Base-by-base conservation (phyloP, 2,329 filamentous ascomycete species). In the Epichloe bromicola region DNA sequence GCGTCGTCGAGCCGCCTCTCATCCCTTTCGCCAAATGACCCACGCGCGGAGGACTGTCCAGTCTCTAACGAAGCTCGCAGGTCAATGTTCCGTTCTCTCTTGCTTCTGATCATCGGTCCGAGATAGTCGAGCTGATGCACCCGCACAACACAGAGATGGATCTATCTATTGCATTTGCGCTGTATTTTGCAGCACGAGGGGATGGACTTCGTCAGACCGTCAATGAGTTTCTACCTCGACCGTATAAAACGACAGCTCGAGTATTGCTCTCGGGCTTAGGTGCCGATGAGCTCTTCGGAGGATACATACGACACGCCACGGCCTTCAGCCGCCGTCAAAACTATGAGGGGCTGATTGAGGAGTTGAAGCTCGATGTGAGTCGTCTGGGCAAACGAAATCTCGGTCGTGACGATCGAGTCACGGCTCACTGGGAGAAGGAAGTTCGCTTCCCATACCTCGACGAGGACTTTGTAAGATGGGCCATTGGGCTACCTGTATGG, bases 121-220 rank as follows among this genome's bases (percentile, higher is more conserved):
- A 75, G 26, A 78, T 98, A 19, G 77, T 90, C 38, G 75, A 79
- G 2, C 73, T 98, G 17, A 96, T 98, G 65, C 76, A 85, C 58
- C 93, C 93, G 0, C 93, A 98, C 67, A 91, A 95, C 58, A 98
- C 93, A 0, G 93, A 98, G 67, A 98, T 98, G 93, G 93, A 98
- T 61, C 74, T 98, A 1, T 98, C 93, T 3, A 98, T 98, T 59
- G 86, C 87, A 0, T 85, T 79, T 59, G 93, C 93, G 0, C 74
- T 98, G n/a, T 97, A 96, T 66, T 98, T 98, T 70, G 89, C 93
- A 5, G 83, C 91, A 0, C 79, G 88, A 39, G 91, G 89, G 1
- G 65, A 70, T 48, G 88, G 84, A 0, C 57, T 65, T 17, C 70
- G 74, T 39, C 69, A 69, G 50, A 61, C 57, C 36, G 53, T 53